Evolutionary conservation across 306 rosid genomes (phyloP), one percentile per base, ranked within the genome.

Genomic region (Oxytropis ochrocephala): DNA sequence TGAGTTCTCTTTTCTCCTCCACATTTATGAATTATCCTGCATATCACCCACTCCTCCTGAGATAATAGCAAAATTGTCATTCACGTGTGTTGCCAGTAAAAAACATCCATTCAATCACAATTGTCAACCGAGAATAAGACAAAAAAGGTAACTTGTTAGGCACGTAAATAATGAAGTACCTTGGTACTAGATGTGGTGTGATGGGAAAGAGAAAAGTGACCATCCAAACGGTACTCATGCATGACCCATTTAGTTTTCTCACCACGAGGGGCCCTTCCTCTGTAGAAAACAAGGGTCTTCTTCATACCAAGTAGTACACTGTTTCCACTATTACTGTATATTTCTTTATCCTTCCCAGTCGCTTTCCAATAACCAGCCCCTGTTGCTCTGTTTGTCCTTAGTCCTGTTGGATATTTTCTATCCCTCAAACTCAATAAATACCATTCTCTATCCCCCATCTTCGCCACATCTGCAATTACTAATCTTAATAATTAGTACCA

Each of bases 21-120:
- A 5, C 52, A 50, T 82, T 82, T 90, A 75, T 90, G 84, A 83
- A 86, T 76, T 70, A 86, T 88, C 75, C 96, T 86, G 77, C 96
- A 90, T 63, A 88, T 88, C 74, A 90, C 95, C 96, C 96, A 88
- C 72, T 90, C 96, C 72, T 90, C 95, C 96, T 90, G 85, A 9
- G 14, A 58, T 35, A 39, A 6, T 3, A 18, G 21, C 7, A 62
- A 24, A 3, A 27, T 39, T 4, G 42, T 5, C 7, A 24, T 39
- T n/a, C 41, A 41, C 5, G 35, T 50, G 61, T 16, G 5, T 11
- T 19, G 5, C 9, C 11, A 12, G 51, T 36, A 33, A 33, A 33
- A 14, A 63, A 63, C 7, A 49, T 43, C 30, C 5, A 69, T 3
- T 54, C 63, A 24, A 48, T 67, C 75, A 67, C 43, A 49, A 49